phyloP scores from a whole-genome alignment of 495 filamentous ascomycete species.

The Talaromyces wortmannii region DNA sequence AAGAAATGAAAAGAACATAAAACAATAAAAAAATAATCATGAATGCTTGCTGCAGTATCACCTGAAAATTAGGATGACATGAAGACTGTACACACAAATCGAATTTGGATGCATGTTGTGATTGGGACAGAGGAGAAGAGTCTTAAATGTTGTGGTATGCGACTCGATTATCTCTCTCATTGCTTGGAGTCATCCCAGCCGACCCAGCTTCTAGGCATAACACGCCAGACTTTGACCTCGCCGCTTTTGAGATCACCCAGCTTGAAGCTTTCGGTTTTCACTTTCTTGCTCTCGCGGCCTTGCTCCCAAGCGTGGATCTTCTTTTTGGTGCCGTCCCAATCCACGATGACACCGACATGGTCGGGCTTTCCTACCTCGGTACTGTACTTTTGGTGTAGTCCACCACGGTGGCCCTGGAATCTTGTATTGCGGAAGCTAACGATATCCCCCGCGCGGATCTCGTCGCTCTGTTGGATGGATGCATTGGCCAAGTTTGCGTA shows the following conservation, averaged over 20 bases:
- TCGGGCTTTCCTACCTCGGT: slow-evolving; percentile 86
- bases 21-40: no score
- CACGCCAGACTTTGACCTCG: slow-evolving; percentile 96
- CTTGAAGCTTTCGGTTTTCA: slow-evolving; percentile 89
- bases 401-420: slow-evolving; percentile 92
- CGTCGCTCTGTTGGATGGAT: slow-evolving; percentile 78
- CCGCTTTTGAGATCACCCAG: slow-evolving; percentile 86
- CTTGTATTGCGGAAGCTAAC: slow-evolving; percentile 88
- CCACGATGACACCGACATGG: slow-evolving; percentile 92
- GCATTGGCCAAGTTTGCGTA: slow-evolving; percentile 95
- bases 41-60: no score
- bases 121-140: no score
- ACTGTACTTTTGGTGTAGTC: slow-evolving; percentile 91
- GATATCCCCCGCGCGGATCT: slow-evolving; percentile 92
- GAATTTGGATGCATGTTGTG: no score
- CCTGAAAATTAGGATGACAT: no score
- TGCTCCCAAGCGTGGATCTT: slow-evolving; percentile 96
- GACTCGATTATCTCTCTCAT: not conserved
- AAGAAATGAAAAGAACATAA: no score
- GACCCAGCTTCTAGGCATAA: slow-evolving; percentile 87
- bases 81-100: no score
- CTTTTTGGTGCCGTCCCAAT: slow-evolving; percentile 99
- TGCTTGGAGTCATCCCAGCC: slow-evolving; percentile 59
- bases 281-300: slow-evolving; percentile 88
- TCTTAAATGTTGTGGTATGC: no score